phyloP scores from a whole-genome alignment of 306 rosid genomes.

The Vicia sativa region DNA sequence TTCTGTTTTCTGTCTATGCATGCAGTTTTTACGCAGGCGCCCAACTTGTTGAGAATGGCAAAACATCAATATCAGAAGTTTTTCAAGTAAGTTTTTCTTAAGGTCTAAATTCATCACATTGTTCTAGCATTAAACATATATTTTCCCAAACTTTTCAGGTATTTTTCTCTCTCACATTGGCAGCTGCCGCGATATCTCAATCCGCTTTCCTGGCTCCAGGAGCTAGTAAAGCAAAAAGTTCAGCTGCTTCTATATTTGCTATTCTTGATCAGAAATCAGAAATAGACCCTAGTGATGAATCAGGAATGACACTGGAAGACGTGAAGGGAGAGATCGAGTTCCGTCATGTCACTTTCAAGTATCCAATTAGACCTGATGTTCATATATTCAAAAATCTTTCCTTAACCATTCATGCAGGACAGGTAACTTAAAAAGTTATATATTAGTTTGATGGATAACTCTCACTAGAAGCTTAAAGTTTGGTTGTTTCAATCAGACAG shows the following conservation, averaged over 20 bases:
- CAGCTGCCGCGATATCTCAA: constrained; percentile 61
- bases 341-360: constrained; percentile 64
- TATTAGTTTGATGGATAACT: too few relatives aligned
- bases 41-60: constrained; percentile 55
- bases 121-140: not conserved
- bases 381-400: constrained; percentile 63
- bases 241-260: constrained; percentile 66
- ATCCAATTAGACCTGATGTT: constrained; percentile 67
- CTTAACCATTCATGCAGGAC: constrained; percentile 62
- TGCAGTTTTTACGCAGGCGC: constrained; percentile 68
- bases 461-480: constrained; percentile 37
- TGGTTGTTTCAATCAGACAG: constrained; percentile 54
- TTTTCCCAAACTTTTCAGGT: constrained; percentile 47
- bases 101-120: not conserved
- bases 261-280: constrained; percentile 67
- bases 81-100: constrained; percentile 66
- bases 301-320: constrained; percentile 50
- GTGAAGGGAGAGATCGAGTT: constrained; percentile 70
- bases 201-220: constrained; percentile 56
- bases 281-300: constrained; percentile 57
- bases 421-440: constrained; percentile 47
- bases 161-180: constrained; percentile 62
- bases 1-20: constrained; percentile 53
- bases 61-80: constrained; percentile 53
- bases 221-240: constrained; percentile 57